Evolutionary conservation across 2,329 filamentous ascomycete genomes (phyloP).

Genomic region (Botrytis deweyae): DNA sequence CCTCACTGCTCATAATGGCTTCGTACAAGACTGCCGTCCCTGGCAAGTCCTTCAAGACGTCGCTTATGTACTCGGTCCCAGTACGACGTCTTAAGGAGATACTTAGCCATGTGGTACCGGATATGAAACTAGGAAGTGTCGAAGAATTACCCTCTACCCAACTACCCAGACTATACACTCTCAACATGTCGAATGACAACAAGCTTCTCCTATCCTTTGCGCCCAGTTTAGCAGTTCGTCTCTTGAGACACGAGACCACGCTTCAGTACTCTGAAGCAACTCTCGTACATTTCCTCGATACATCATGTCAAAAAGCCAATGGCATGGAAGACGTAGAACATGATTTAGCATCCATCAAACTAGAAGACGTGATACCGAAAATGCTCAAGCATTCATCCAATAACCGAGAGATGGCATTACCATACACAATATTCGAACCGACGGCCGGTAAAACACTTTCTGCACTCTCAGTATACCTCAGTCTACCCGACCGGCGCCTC

Average conservation of each 20-base stretch:
- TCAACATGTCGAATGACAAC: constrained; percentile 37
- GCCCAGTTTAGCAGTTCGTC: constrained; percentile 34
- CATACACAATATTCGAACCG: constrained; percentile 37
- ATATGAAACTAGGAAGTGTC: constrained; percentile 33
- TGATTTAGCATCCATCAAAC: constrained; percentile 12
- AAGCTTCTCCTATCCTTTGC: constrained; percentile 36
- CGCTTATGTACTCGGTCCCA: constrained; percentile 38
- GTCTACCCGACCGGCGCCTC: constrained; percentile 28
- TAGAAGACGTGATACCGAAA: constrained; percentile 33
- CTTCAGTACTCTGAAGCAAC: constrained; percentile 37
- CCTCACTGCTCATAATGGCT: constrained; percentile 25
- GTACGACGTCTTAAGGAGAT: constrained; percentile 37
- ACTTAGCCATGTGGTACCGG: constrained; percentile 34
- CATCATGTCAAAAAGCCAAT: constrained; percentile 20
- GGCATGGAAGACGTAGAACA: neutral
- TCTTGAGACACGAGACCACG: constrained; percentile 37
- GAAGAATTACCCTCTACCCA: constrained; percentile 38
- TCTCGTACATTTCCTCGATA: constrained; percentile 34
- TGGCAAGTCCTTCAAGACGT: constrained; percentile 31
- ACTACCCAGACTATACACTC: constrained; percentile 37
- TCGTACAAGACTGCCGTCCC: constrained; percentile 32
- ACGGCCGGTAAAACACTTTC: constrained; percentile 33
- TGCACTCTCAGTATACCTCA: constrained; percentile 33
- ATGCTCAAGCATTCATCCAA: constrained; percentile 39
- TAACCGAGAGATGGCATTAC: constrained; percentile 36